These are phyloP conservation scores for Aspergillus texensis DNA, from an alignment of 2,329 filamentous ascomycete genomes.

Conservation along the genomic window DNA sequence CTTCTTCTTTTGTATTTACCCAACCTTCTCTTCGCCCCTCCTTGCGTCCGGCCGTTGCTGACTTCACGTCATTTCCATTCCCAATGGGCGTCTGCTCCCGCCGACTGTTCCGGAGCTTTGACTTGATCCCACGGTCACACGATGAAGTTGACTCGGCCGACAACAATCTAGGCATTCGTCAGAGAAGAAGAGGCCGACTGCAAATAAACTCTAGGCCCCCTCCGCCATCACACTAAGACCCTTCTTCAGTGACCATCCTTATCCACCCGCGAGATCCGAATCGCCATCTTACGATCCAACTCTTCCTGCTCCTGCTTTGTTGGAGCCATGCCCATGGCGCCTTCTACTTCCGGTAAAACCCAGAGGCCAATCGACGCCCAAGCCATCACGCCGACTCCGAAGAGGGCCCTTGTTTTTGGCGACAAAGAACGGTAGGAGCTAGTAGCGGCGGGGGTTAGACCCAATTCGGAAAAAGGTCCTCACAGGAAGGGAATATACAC, in stretches of 20 bases:
- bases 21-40: background rate
- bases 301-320: constrained; percentile 72
- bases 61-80: background rate
- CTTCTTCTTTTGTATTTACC: background rate
- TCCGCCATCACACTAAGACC: background rate
- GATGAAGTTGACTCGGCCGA: constrained; percentile 4
- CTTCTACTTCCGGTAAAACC: constrained; percentile 71
- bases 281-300: constrained; percentile 52
- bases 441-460: constrained; percentile 6
- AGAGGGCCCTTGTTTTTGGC: constrained; percentile 68
- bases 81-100: background rate
- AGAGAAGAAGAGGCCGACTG: constrained; percentile 3
- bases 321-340: constrained; percentile 71
- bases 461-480: background rate
- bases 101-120: background rate
- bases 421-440: constrained; percentile 73
- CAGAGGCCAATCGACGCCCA: constrained; percentile 78
- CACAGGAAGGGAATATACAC: constrained; percentile 9
- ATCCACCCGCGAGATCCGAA: constrained; percentile 38
- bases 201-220: constrained; percentile 1
- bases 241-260: constrained; percentile 26
- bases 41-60: background rate
- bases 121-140: constrained; percentile 7
- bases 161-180: background rate
- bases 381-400: constrained; percentile 74